A percentile compares a stretch with the other conserved stretches of the same genome.
Conservation (phyloP, 306 rosid species). For the Medicago ruthenica region DNA sequence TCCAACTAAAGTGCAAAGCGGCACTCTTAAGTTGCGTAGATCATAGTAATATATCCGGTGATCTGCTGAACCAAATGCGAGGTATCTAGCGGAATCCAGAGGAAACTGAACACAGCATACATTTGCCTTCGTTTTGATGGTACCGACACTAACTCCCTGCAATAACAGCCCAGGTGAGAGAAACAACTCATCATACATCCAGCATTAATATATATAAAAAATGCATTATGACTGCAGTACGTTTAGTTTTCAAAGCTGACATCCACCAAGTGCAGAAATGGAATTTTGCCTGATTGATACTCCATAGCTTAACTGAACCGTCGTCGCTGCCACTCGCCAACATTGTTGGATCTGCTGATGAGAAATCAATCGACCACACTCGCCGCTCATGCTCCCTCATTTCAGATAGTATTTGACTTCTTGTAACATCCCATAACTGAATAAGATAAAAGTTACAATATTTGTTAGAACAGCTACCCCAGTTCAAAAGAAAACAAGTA, state of each 20-base stretch:
- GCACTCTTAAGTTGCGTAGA: constrained; percentile 74
- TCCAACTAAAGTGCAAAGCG: constrained; percentile 84
- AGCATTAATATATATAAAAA: constrained; percentile 52
- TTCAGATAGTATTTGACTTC: constrained; percentile 85
- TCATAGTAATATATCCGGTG: constrained; percentile 90
- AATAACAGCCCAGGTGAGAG: constrained; percentile 79
- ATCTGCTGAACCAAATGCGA: constrained; percentile 97
- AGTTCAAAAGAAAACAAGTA: not conserved
- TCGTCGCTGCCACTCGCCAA: constrained; percentile 98
- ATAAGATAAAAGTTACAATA: constrained; percentile 42
- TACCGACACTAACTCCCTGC: constrained; percentile 92
- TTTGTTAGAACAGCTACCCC: not conserved
- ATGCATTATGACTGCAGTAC: constrained; percentile 88
- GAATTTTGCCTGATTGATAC: constrained; percentile 99
- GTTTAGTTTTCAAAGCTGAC: constrained; percentile 97
- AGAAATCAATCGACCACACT: constrained; percentile 95
- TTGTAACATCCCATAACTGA: constrained; percentile 94
- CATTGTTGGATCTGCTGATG: constrained; percentile 93
- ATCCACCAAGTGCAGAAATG: constrained; percentile 97
- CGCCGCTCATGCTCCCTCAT: constrained; percentile 96
- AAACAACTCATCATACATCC: constrained; percentile 81
- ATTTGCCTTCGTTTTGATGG: constrained; percentile 94
- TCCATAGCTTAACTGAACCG: constrained; percentile 97
- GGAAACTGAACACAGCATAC: constrained; percentile 98
- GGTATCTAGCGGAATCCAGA: constrained; percentile 73